phyloP scores from a whole-genome alignment of 2,329 filamentous ascomycete genomes.

The Didymellaceae sp. region DNA sequence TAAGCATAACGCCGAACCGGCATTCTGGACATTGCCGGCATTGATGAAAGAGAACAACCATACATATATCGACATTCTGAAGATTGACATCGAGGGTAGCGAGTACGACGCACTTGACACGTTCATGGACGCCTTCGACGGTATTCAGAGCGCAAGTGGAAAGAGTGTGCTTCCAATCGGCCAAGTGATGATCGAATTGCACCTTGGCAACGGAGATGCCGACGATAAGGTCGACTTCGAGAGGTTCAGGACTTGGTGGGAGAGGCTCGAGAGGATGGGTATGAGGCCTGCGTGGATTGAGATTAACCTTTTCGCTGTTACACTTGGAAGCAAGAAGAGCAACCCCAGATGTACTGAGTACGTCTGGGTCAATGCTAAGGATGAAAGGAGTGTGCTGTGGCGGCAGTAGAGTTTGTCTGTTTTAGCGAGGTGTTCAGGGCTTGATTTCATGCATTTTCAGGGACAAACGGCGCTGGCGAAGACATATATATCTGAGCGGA shows the following conservation, averaged over 20 bases:
- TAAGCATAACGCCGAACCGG: conserved; percentile 24
- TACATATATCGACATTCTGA: conserved; percentile 44
- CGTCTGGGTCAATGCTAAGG: conserved; percentile 44
- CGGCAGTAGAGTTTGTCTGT: conserved; percentile 3
- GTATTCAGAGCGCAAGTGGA: conserved; percentile 23
- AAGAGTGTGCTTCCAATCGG: conserved; percentile 38
- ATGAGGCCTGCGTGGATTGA: conserved; percentile 46
- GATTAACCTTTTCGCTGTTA: conserved; percentile 43
- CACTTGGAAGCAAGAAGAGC: conserved; percentile 32
- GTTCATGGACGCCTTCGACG: conserved; percentile 40
- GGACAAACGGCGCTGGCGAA: too few species aligned
- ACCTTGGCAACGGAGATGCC: conserved; percentile 32
- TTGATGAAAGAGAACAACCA: conserved; percentile 44
- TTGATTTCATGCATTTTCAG: not conserved
- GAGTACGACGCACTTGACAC: conserved; percentile 42
- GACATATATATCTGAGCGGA: too few species aligned
- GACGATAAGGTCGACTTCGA: conserved; percentile 33
- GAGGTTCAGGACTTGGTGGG: conserved; percentile 42
- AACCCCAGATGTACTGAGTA: conserved; percentile 44
- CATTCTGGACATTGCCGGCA: conserved; percentile 38
- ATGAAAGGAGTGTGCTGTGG: conserved; percentile 39
- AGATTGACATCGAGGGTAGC: conserved; percentile 44
- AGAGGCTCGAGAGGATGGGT: conserved; percentile 42
- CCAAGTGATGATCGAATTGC: conserved; percentile 45
- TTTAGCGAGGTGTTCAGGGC: not conserved